Evolutionary conservation across 2,329 filamentous ascomycete species (phyloP), one percentile per base, ranked within the genome.

Genomic region (Neurospora sp.): DNA sequence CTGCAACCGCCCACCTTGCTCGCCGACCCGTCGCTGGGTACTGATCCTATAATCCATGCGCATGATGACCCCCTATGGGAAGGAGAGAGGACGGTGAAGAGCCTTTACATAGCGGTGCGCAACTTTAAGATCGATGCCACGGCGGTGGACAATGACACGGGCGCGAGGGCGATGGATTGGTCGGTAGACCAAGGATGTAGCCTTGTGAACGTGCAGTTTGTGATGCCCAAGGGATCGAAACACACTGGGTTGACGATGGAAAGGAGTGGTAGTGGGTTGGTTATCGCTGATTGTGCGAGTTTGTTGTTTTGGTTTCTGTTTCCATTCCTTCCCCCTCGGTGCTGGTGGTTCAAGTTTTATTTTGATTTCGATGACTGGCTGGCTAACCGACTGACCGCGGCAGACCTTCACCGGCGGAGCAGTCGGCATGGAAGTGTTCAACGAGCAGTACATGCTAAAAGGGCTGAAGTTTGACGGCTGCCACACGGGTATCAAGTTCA

Each of bases 241-340:
- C 80, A 82, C 67, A 74, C 77, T 4, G 80, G 80, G 1, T 72
- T 82, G 39, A 76, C 77, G 15, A 79, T 79, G 70, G 78, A 77
- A 36, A 75, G 80, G 42, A 78, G 79, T 10, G 79, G 78, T 36
- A 78, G 77, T 2, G 76, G 77, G 2, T 74, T 76, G 10, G 73
- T 78, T 46, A 78, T 80, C 42, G 75, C 76, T 62, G 78, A 80
- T 68, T 69, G 70, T 67, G 72, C 72, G 40, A 67, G 66, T 43
- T 42, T 13, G 10, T 28, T 15, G 4, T 19, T 46, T 23, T 66
- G 17, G 67, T 66, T 33, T 19, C 19, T 67, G 11, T 68, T 23
- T 28, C 38, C 52, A 13, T 68, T 40, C 15, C 36, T 38, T 4
- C 6, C 11, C 52, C 17, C 9, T 15, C 13, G 52, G n/a, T 13